Conservation (phyloP, 2,329 filamentous ascomycete species). For the Venturia effusa region DNA sequence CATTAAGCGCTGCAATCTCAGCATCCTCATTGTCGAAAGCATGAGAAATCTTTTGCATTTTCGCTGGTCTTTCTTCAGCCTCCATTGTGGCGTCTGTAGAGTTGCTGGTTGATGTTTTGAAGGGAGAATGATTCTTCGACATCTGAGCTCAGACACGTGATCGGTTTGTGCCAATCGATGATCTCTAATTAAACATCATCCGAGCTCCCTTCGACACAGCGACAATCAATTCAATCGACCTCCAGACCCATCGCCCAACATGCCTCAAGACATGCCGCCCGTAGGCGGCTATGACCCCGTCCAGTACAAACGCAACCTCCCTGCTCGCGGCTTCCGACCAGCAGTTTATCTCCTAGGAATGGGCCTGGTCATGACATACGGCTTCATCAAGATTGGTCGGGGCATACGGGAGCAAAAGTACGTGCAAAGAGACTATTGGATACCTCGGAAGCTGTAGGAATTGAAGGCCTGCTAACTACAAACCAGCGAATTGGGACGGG, state of each 20-base stretch:
- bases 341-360: constrained; percentile 66
- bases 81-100: neutral
- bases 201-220: neutral
- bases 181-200: neutral
- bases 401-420: constrained; percentile 90
- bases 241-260: constrained; percentile 36
- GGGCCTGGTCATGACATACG: constrained; percentile 72
- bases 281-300: constrained; percentile 88
- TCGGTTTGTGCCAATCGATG: neutral
- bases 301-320: constrained; percentile 97
- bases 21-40: constrained; percentile 10
- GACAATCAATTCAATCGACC: constrained; percentile 1
- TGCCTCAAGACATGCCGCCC: constrained; percentile 98
- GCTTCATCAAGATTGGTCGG: constrained; percentile 75
- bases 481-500: constrained; percentile 78
- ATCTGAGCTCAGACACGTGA: neutral
- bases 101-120: neutral
- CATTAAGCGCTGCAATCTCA: neutral
- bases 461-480: neutral
- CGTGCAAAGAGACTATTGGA: constrained; percentile 22
- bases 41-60: constrained; percentile 42
- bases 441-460: neutral
- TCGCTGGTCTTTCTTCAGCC: constrained; percentile 28
- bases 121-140: neutral
- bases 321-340: constrained; percentile 80